Base-by-base conservation (phyloP, 2,329 filamentous ascomycete species). In the Trichoderma lentiforme region DNA sequence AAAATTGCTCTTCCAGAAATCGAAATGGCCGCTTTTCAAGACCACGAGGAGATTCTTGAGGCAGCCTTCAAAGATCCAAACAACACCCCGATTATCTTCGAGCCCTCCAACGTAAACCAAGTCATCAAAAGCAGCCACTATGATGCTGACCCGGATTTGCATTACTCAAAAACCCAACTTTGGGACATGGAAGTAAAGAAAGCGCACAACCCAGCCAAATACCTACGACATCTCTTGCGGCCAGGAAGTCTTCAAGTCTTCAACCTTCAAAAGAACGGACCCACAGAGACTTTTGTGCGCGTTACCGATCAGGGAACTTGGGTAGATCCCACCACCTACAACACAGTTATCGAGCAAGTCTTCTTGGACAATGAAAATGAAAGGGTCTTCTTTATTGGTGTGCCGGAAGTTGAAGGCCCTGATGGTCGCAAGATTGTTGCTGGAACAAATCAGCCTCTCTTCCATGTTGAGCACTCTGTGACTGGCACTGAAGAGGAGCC, bases 261-360 rank as follows among this genome's bases (percentile, higher is more conserved):
- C n/a, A 62, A 73, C 64, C 18, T 70, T 14, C 58, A 69, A 32
- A 71, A 60, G 39, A 57, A 73, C 21, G 74, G 73, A 8, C 63
- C 69, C 24, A 39, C 56, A 36, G 74, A 75, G 62, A 74, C 66
- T 11, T 75, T 75, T 70, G 68, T 70, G 1, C 89, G 89, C 1
- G 89, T 92, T 62, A 83, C 83, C 47, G 90, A 92, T 53, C 88
- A 90, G 76, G 82, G 85, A 73, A 90, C 87, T 76, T 80, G 92
- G 67, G 88, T 84, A 75, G 89, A 73, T 62, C 58, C 57, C 7
- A 56, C 28, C 12, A 61, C 63, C 1, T 75, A 67, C 60, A 61
- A 39, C 30, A 75, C 56, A 4, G 73, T 75, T 7, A 74, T 75
- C 30, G 73, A 75, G 70, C 66, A 70, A 53, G 74, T 75, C 15